Base-by-base conservation (phyloP, 2,329 filamentous ascomycete species). In the Pseudogymnoascus sp. region DNA sequence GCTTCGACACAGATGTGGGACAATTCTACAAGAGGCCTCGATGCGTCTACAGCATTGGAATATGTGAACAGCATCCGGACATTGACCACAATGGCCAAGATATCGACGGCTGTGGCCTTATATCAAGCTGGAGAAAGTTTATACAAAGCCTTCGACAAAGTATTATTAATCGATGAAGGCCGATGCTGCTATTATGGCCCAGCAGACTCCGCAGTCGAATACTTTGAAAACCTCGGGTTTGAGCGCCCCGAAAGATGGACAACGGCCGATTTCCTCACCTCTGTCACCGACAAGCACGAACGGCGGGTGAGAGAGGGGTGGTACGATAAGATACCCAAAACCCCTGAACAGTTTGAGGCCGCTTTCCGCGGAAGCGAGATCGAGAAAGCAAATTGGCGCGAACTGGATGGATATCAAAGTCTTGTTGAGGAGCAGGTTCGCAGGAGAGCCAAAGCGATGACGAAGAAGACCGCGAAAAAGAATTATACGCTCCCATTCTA, bases 21-120 rank as follows among this genome's bases (percentile, higher is more conserved):
- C 69, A 93, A 93, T 73, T 88, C 84, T 0, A 93, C 89, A 0
- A 81, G 90, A 59, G 90, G 90, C n/a, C 78, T 93, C 0, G 90
- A 95, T 71, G 87, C 89, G 1, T 89, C 86, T 1, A 93, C 89
- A 0, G 90, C 90, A 4, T 79, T 93, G 4, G 89, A 93, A 70
- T 93, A 90, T 69, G 88, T 87, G 8, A 87, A 86, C 64, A 87
- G 84, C 0, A 77, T 89, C 1, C 81, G 86, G 12, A 82, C 87
- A 64, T 89, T 92, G 84, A 93, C 90, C 3, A 88, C 92, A 66
- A 84, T 92, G 65, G 87, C 83, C 70, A 85, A 90, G 67, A 83
- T 87, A 6, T 89, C 87, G 0, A 89, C 86, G 0, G 78, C 89
- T 50, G 86, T 89, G 11, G 88, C 87, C 1, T 75, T 89, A 0